phyloP scores from a whole-genome alignment of 2,329 filamentous ascomycete genomes.

The Penicillium crustosum region DNA sequence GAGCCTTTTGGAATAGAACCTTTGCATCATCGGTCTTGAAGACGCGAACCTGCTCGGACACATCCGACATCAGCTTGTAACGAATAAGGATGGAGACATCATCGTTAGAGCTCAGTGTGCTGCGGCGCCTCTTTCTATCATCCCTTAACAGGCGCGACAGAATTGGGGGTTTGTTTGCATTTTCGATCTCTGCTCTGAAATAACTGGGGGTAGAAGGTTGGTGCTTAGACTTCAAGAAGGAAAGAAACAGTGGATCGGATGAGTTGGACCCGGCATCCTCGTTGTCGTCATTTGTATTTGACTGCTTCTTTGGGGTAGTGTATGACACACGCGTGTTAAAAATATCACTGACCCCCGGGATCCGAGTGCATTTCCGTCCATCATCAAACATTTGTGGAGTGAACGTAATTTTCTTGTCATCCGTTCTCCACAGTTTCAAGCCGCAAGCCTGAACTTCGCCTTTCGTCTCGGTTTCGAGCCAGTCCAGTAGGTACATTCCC shows the following conservation, averaged over 20 bases:
- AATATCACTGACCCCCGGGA: neutral
- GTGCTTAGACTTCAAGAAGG: neutral
- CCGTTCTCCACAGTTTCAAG: neutral
- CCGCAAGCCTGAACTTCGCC: neutral
- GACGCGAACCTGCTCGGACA: conserved; percentile 10
- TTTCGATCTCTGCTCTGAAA: fast-evolving
- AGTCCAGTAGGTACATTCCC: neutral
- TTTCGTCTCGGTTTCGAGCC: neutral
- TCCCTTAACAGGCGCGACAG: fast-evolving
- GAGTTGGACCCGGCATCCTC: neutral
- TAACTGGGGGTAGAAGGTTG: neutral
- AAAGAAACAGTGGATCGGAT: neutral
- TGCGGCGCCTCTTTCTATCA: neutral
- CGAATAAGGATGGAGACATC: neutral
- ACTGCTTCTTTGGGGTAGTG: neutral
- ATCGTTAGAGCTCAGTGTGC: neutral
- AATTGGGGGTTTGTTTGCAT: neutral
- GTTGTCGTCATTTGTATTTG: neutral
- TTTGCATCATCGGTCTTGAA: conserved; percentile 18
- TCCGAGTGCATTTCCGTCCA: neutral
- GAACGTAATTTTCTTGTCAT: neutral
- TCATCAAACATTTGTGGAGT: neutral
- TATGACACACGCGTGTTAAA: neutral
- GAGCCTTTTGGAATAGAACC: conserved; percentile 24
- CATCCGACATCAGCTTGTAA: conserved; percentile 21